Percentiles rank a stretch among this genome's conserved stretches.
These are phyloP conservation scores for Xerophyta viscosa DNA, from an alignment of 106 monocot species.

Conservation along the genomic window DNA sequence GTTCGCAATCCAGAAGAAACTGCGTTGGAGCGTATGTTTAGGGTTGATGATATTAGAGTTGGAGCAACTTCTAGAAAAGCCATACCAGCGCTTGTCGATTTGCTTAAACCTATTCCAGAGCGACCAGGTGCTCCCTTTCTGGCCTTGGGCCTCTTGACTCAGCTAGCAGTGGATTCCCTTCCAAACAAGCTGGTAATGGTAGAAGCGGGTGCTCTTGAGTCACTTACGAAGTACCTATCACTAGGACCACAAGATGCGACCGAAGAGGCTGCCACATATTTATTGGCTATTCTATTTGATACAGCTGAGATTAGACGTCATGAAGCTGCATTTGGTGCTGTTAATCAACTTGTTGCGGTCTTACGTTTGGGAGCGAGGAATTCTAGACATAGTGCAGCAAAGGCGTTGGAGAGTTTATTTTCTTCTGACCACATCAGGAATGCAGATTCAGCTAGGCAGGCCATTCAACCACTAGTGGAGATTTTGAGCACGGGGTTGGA, in stretches of 20 bases:
- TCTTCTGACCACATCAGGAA: constrained; percentile 74
- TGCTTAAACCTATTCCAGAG: constrained; percentile 96
- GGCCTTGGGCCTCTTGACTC: constrained; percentile 66
- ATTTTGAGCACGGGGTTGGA: constrained; percentile 79
- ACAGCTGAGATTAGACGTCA: constrained; percentile 66
- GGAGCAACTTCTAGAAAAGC: constrained; percentile 73
- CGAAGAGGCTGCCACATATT: constrained; percentile 82
- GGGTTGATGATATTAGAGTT: constrained; percentile 81
- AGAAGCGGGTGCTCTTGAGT: constrained; percentile 87
- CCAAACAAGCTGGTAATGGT: constrained; percentile 77
- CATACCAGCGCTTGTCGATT: constrained; percentile 87
- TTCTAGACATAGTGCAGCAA: constrained; percentile 89
- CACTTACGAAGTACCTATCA: constrained; percentile 80
- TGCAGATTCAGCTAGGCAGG: constrained; percentile 66
- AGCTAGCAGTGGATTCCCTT: constrained; percentile 58
- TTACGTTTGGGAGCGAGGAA: constrained; percentile 87
- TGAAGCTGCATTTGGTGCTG: constrained; percentile 68
- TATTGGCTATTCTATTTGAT: constrained; percentile 81
- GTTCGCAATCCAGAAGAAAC: constrained; percentile 65
- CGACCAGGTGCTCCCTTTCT: constrained; percentile 90
- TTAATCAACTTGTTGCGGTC: constrained; percentile 90
- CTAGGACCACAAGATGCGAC: constrained; percentile 85
- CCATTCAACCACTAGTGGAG: constrained; percentile 86
- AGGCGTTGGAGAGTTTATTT: constrained; percentile 91
- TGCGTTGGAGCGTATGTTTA: constrained; percentile 68